These are phyloP conservation scores for Gentiana dahurica DNA, from an alignment of 257 asterid species.

Conservation along the genomic window DNA sequence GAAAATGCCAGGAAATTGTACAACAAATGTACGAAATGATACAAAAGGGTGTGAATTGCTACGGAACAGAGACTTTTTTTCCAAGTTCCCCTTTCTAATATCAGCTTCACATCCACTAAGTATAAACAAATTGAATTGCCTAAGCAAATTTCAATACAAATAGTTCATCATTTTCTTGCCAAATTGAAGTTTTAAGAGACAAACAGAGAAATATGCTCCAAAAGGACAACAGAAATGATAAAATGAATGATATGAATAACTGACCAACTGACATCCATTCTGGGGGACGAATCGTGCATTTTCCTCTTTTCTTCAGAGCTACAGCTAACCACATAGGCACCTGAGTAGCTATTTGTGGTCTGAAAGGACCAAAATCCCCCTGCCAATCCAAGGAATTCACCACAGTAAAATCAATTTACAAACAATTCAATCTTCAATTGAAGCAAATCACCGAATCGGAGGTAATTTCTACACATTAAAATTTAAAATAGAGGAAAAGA, in stretches of 20 bases:
- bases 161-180: too few species aligned
- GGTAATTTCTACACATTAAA: too few species aligned
- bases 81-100: too few species aligned
- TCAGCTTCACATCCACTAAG: too few species aligned
- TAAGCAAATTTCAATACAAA: too few species aligned
- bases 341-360: slow-evolving; percentile 58
- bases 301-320: slow-evolving; percentile 91
- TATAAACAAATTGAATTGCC: too few species aligned
- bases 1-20: too few species aligned
- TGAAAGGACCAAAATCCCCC: slow-evolving; percentile 93
- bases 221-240: neutral
- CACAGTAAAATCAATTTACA: slow-evolving; percentile 3
- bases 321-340: slow-evolving; percentile 94
- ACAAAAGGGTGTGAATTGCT: too few species aligned
- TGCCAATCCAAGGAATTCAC: slow-evolving; percentile 16
- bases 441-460: too few species aligned
- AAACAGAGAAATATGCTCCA: neutral
- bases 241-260: slow-evolving; percentile 6
- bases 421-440: neutral
- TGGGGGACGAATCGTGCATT: slow-evolving; percentile 76
- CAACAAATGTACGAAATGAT: too few species aligned
- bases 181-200: too few species aligned
- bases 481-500: neutral
- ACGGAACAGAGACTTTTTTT: too few species aligned
- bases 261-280: slow-evolving; percentile 91